Percentiles rank a stretch among this genome's conserved stretches.
Evolutionary conservation across 1,139 yeast species (phyloP).

Genomic region (Yamadazyma epiphylla): DNA sequence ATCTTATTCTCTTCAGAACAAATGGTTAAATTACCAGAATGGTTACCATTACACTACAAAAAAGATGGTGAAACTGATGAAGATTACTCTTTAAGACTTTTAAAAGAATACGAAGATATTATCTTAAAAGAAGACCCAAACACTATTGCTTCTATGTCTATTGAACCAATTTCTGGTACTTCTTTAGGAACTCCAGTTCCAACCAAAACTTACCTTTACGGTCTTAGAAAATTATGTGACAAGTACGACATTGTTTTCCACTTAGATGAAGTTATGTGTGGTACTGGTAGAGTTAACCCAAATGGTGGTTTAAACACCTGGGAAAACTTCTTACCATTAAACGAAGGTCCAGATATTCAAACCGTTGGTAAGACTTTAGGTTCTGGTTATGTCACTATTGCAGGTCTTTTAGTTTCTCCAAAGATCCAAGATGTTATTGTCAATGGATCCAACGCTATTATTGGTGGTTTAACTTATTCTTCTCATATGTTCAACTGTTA

Average conservation of each 20-base stretch:
- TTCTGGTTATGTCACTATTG: slow-evolving; percentile 59
- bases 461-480: slow-evolving; percentile 60
- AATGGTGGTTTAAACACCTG: slow-evolving; percentile 41
- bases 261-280: slow-evolving; percentile 67
- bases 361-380: slow-evolving; percentile 64
- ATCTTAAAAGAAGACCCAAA: slow-evolving; percentile 49
- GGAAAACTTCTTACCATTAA: slow-evolving; percentile 42
- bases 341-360: slow-evolving; percentile 56
- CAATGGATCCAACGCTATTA: slow-evolving; percentile 39
- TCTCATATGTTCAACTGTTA: slow-evolving; percentile 59
- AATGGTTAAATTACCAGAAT: slow-evolving; percentile 43
- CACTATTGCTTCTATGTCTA: slow-evolving; percentile 49
- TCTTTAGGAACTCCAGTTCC: slow-evolving; percentile 57
- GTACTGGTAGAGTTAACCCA: slow-evolving; percentile 47
- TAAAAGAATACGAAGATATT: slow-evolving; percentile 45
- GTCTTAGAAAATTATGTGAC: slow-evolving; percentile 49
- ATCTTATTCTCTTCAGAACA: slow-evolving; percentile 37
- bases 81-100: slow-evolving; percentile 43
- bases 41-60: slow-evolving; percentile 49
- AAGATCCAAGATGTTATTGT: slow-evolving; percentile 41
- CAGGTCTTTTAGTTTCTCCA: slow-evolving; percentile 55
- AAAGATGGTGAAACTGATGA: slow-evolving; percentile 45
- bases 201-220: slow-evolving; percentile 54
- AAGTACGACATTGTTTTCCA: slow-evolving; percentile 56
- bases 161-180: slow-evolving; percentile 58